phyloP scores from a whole-genome alignment of 2,329 filamentous ascomycete species.

The Pseudogymnoascus sp. region DNA sequence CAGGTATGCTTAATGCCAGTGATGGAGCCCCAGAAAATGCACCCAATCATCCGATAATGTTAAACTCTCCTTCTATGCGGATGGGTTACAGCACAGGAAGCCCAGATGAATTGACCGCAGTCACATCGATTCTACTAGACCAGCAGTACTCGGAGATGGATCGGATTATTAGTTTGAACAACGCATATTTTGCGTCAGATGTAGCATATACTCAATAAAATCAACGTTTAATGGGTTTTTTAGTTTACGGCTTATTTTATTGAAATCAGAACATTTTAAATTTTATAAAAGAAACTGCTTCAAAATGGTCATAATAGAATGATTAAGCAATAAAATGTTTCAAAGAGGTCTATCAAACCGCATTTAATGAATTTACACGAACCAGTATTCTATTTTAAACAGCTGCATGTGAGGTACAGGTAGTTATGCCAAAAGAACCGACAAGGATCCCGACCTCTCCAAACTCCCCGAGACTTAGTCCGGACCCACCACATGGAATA shows the following conservation, averaged over 20 bases:
- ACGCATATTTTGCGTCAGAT: conserved; percentile 10
- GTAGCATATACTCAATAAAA: not conserved
- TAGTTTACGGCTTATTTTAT: not conserved
- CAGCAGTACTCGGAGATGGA: conserved; percentile 25
- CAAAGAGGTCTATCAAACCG: no score
- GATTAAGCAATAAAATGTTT: not conserved
- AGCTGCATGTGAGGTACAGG: conserved; percentile 12
- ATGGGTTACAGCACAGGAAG: conserved; percentile 9
- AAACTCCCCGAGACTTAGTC: not conserved
- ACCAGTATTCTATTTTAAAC: not conserved
- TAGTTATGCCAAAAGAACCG: conserved; percentile 10
- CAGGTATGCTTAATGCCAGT: not conserved
- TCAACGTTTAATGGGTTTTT: not conserved
- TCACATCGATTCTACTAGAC: conserved; percentile 20
- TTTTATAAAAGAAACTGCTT: not conserved
- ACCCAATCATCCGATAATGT: conserved; percentile 7
- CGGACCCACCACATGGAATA: not conserved
- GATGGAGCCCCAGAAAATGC: conserved; percentile 2
- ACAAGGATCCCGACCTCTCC: not conserved
- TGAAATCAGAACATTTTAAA: not conserved
- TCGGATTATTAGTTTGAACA: conserved; percentile 23
- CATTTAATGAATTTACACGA: not conserved
- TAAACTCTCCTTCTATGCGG: conserved; percentile 11
- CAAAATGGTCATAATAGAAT: not conserved
- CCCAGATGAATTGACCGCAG: conserved; percentile 18